A percentile compares a stretch with the other conserved stretches of the same genome.
Conservation (phyloP, 1,284 basidiomycete genomes). For the Apiotrichum veenhuisii region DNA sequence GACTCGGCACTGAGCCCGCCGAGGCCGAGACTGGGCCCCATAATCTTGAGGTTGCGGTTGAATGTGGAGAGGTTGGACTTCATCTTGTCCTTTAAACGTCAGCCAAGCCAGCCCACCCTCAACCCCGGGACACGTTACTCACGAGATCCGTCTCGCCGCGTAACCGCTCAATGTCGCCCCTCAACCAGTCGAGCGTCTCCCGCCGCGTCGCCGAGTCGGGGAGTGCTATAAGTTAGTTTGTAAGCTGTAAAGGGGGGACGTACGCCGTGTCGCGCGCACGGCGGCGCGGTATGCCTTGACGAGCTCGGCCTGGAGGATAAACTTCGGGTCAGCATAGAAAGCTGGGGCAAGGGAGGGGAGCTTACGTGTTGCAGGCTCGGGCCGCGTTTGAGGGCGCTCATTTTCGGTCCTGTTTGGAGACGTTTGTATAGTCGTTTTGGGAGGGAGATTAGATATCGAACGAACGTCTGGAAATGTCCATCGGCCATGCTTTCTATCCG, state of each 20-base stretch:
- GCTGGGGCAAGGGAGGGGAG: neutral
- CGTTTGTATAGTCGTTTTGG: no score
- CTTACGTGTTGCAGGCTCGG: constrained; percentile 7
- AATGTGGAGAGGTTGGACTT: constrained; percentile 20
- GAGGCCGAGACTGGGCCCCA: constrained; percentile 36
- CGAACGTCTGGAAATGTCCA: no score
- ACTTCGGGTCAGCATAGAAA: constrained; percentile 23
- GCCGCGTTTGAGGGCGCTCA: constrained; percentile 1
- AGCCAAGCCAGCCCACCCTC: neutral
- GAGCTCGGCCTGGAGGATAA: constrained; percentile 43
- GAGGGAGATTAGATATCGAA: no score
- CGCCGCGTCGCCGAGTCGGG: constrained; percentile 41
- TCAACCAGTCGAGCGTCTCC: constrained; percentile 48
- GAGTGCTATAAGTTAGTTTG: constrained; percentile 33
- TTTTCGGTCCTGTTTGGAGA: neutral
- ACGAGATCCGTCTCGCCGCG: constrained; percentile 37
- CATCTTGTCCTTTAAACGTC: constrained; percentile 18
- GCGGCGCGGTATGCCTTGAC: constrained; percentile 44
- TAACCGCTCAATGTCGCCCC: constrained; percentile 42
- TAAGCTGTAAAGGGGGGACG: constrained; percentile 15
- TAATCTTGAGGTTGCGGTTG: constrained; percentile 33
- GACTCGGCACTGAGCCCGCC: constrained; percentile 24
- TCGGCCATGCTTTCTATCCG: no score
- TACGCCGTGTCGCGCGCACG: constrained; percentile 45
- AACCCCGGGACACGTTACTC: constrained; percentile 12